Conservation (phyloP, 2,329 filamentous ascomycete genomes). For the Plectosphaerella sp. region DNA sequence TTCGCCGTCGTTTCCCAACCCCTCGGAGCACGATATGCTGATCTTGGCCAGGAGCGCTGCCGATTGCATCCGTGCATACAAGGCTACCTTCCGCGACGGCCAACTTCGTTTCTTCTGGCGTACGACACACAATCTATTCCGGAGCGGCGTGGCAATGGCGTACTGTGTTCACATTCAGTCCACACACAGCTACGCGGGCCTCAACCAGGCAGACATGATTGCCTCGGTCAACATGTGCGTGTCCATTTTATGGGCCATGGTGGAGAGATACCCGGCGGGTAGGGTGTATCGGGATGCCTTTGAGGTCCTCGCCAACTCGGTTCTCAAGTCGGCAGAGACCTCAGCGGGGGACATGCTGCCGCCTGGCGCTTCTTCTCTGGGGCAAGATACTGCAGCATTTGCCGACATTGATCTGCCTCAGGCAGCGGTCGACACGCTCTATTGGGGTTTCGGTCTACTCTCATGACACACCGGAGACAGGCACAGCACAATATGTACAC, state of each 20-base stretch:
- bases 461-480: not conserved
- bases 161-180: slow-evolving; percentile 12
- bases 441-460: slow-evolving; percentile 1
- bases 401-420: not conserved
- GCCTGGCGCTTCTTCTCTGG: not conserved
- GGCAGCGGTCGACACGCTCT: not conserved
- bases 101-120: slow-evolving; percentile 21
- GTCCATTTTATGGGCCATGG: slow-evolving; percentile 21
- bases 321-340: not conserved
- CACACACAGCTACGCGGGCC: not conserved
- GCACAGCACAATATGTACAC: not conserved
- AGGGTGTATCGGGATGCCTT: slow-evolving; percentile 18
- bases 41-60: slow-evolving; percentile 13
- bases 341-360: not conserved
- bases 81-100: slow-evolving; percentile 13
- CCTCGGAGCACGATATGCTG: slow-evolving; percentile 7
- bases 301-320: slow-evolving; percentile 12
- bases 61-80: slow-evolving; percentile 13
- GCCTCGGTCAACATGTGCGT: slow-evolving; percentile 14
- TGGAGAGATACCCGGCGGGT: slow-evolving; percentile 18
- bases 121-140: slow-evolving; percentile 18
- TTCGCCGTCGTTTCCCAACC: slow-evolving; percentile 10
- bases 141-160: slow-evolving; percentile 13
- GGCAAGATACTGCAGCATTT: not conserved
- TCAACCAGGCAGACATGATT: slow-evolving; percentile 5